These are phyloP conservation scores for Gliomastix tumulicola DNA, from an alignment of 2,329 filamentous ascomycete species.

Conservation along the genomic window DNA sequence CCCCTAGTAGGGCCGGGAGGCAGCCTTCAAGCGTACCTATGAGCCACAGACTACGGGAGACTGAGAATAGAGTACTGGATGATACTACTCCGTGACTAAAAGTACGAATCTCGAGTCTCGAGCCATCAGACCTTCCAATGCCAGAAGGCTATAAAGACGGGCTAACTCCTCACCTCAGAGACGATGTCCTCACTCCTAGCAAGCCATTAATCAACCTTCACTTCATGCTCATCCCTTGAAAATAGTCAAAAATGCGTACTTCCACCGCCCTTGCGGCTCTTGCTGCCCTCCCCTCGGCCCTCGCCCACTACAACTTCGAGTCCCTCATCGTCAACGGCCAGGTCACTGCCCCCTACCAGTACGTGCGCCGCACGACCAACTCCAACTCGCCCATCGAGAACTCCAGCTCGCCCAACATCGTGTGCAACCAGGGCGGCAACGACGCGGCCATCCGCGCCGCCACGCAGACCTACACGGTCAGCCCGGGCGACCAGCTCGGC, in stretches of 20 bases:
- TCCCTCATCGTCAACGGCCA: conserved; percentile 21
- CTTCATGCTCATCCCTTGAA: too few species aligned
- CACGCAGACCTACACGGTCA: conserved; percentile 21
- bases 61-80: too few species aligned
- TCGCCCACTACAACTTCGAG: conserved; percentile 17
- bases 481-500: conserved; percentile 24
- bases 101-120: too few species aligned
- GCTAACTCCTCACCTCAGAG: too few species aligned
- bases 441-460: conserved; percentile 16
- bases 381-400: conserved; percentile 26
- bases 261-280: conserved; percentile 5
- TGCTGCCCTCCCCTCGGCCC: conserved; percentile 7
- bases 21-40: too few species aligned
- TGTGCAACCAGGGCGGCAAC: conserved; percentile 24
- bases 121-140: too few species aligned
- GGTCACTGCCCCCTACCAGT: conserved; percentile 36
- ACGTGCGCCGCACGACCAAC: conserved; percentile 37
- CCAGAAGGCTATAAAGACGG: too few species aligned
- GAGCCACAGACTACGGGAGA: too few species aligned
- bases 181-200: too few species aligned
- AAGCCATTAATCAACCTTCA: too few species aligned
- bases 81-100: too few species aligned
- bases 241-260: conserved; percentile 1
- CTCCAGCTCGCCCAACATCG: conserved; percentile 22
- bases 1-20: too few species aligned